phyloP scores from a whole-genome alignment of 805 yeast genomes.

The Spathaspora boniae region DNA sequence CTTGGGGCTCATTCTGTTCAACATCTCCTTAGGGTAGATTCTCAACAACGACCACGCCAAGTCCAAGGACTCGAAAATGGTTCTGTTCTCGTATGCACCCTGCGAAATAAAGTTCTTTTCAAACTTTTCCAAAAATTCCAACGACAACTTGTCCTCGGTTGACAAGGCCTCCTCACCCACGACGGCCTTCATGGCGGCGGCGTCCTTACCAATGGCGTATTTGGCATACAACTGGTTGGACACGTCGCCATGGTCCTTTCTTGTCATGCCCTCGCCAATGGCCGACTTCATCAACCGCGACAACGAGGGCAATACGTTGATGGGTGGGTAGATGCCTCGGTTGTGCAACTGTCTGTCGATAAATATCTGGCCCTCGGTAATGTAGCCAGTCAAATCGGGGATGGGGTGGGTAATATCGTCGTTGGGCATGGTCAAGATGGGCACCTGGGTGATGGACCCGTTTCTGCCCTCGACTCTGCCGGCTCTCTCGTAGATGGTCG shows the following conservation, averaged over 20 bases:
- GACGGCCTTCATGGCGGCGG: slow-evolving; percentile 99
- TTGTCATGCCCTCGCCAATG: slow-evolving; percentile 99
- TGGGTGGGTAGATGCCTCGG: slow-evolving; percentile 98
- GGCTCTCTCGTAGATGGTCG: slow-evolving; percentile 98
- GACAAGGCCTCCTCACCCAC: slow-evolving; percentile 99
- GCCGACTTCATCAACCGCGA: slow-evolving; percentile 99
- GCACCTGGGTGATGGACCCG: slow-evolving; percentile 98
- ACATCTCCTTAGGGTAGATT: slow-evolving; percentile 98
- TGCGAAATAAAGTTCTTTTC: slow-evolving; percentile 94
- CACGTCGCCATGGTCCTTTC: slow-evolving; percentile 99
- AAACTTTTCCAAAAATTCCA: slow-evolving; percentile 96
- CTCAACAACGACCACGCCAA: slow-evolving; percentile 98
- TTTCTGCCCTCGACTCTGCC: slow-evolving; percentile 99
- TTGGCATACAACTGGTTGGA: slow-evolving; percentile 98
- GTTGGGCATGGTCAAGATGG: slow-evolving; percentile 98
- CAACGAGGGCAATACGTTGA: slow-evolving; percentile 94
- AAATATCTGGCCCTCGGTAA: slow-evolving; percentile 98
- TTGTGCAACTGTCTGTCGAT: slow-evolving; percentile 94
- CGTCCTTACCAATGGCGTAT: slow-evolving; percentile 99
- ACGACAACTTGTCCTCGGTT: slow-evolving; percentile 93
- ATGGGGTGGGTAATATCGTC: slow-evolving; percentile 99
- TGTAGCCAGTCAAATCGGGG: slow-evolving; percentile 99
- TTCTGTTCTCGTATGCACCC: slow-evolving; percentile 96
- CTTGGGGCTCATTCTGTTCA: slow-evolving; percentile 98
- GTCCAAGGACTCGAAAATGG: slow-evolving; percentile 91